These are phyloP conservation scores for Alternaria alternata DNA, from an alignment of 2,329 filamentous ascomycete genomes.

Conservation along the genomic window DNA sequence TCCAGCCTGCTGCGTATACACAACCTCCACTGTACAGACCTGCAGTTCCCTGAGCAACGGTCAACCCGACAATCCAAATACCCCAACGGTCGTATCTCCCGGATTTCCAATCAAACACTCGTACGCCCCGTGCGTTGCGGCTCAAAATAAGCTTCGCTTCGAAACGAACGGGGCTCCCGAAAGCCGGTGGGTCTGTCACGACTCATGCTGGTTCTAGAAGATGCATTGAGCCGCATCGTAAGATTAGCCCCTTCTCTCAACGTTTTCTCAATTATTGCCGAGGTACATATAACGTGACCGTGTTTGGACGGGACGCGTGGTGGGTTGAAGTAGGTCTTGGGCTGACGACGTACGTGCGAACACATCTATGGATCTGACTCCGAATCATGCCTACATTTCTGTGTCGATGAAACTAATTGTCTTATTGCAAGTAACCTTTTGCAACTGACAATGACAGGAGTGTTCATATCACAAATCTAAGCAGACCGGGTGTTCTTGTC, in stretches of 20 bases:
- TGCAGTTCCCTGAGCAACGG: neutral
- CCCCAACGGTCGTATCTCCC: neutral
- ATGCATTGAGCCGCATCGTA: constrained; percentile 17
- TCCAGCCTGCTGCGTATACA: neutral
- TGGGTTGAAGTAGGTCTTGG: neutral
- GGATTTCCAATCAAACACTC: neutral
- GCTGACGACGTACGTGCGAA: neutral
- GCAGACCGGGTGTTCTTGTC: neutral
- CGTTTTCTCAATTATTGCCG: constrained; percentile 1
- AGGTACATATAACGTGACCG: constrained; percentile 1
- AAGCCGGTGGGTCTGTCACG: constrained; percentile 22
- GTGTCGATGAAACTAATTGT: neutral
- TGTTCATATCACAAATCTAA: too few species aligned
- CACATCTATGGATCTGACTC: neutral
- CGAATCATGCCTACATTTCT: neutral
- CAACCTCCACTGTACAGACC: neutral
- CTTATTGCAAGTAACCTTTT: neutral
- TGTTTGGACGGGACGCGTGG: neutral
- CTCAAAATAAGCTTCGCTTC: constrained; percentile 12
- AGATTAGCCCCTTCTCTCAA: constrained; percentile 15
- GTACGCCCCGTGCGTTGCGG: constrained; percentile 1
- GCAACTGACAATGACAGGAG: neutral
- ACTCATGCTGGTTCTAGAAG: constrained; percentile 28
- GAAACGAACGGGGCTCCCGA: constrained; percentile 28
- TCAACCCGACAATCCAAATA: neutral